Evolutionary conservation across 345 rosid genomes (phyloP).

Genomic region (Mercurialis annua): DNA sequence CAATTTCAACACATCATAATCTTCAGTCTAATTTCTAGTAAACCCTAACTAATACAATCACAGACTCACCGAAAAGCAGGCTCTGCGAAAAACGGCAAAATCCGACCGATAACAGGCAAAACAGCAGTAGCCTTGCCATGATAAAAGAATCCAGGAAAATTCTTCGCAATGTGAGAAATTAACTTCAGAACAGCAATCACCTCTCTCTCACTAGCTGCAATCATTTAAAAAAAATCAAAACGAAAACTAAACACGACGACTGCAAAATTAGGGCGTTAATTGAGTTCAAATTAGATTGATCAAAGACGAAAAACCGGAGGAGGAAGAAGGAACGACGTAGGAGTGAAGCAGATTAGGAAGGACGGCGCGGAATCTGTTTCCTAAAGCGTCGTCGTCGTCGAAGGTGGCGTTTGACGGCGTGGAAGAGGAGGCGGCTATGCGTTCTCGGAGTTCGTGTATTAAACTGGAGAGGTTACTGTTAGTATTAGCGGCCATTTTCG

Average conservation of each 20-base stretch:
- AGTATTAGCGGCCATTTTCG: slow-evolving; percentile 30
- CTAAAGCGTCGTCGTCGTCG: slow-evolving; percentile 63
- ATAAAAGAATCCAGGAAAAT: slow-evolving; percentile 73
- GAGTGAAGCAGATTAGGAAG: slow-evolving; percentile 70
- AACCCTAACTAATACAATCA: background rate
- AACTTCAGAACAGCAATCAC: slow-evolving; percentile 81
- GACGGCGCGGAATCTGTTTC: slow-evolving; percentile 65
- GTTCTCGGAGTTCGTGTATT: slow-evolving; percentile 82
- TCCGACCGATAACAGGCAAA: slow-evolving; percentile 70
- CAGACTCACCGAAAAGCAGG: slow-evolving; percentile 65
- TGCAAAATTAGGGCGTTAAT: too few species aligned
- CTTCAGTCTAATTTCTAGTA: too few species aligned
- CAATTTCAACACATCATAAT: too few species aligned
- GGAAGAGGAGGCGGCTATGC: slow-evolving; percentile 68
- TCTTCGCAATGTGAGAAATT: slow-evolving; percentile 68
- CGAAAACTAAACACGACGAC: too few species aligned
- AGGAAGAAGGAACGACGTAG: slow-evolving; percentile 71
- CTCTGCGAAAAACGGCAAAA: slow-evolving; percentile 77
- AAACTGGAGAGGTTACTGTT: slow-evolving; percentile 61
- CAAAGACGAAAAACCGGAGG: slow-evolving; percentile 5
- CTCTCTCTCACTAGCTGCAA: slow-evolving; percentile 75
- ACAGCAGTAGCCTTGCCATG: slow-evolving; percentile 73
- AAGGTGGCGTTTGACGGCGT: slow-evolving; percentile 33
- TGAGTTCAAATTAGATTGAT: too few species aligned
- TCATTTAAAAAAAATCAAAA: background rate